Evolutionary conservation across 306 rosid genomes (phyloP).

Genomic region (Rosa multiflora): DNA sequence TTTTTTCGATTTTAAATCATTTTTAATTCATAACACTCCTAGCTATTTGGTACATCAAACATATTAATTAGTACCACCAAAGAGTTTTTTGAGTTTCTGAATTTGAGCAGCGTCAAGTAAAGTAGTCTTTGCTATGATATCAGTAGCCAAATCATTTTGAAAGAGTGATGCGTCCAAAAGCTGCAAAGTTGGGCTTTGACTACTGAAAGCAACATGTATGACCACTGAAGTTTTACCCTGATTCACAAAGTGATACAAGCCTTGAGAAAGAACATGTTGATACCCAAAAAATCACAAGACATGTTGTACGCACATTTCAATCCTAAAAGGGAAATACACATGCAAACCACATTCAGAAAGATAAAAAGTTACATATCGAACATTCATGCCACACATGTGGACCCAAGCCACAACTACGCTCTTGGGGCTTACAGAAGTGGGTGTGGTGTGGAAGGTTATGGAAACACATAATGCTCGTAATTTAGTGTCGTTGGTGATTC

Average conservation of each 20-base stretch:
- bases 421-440: too few species aligned
- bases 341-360: too few species aligned
- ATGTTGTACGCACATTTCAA: too few species aligned
- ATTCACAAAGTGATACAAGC: conserved; percentile 65
- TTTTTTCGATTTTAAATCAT: neutral
- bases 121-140: conserved; percentile 42
- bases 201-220: conserved; percentile 53
- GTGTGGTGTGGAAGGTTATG: too few species aligned
- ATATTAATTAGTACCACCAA: conserved; percentile 60
- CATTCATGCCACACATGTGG: too few species aligned
- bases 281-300: too few species aligned
- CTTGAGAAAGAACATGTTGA: conserved; percentile 56
- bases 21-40: neutral
- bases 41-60: neutral
- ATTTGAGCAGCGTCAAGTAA: conserved; percentile 56
- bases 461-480: too few species aligned
- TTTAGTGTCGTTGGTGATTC: too few species aligned
- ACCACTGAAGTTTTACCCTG: conserved; percentile 9
- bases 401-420: too few species aligned
- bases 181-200: conserved; percentile 69
- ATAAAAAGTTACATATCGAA: too few species aligned
- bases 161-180: conserved; percentile 66
- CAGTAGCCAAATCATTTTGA: conserved; percentile 57
- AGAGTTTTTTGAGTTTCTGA: conserved; percentile 74
- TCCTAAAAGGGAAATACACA: too few species aligned